phyloP scores from a whole-genome alignment of 208 protist genomes.

The Blechomonas ayalai region DNA sequence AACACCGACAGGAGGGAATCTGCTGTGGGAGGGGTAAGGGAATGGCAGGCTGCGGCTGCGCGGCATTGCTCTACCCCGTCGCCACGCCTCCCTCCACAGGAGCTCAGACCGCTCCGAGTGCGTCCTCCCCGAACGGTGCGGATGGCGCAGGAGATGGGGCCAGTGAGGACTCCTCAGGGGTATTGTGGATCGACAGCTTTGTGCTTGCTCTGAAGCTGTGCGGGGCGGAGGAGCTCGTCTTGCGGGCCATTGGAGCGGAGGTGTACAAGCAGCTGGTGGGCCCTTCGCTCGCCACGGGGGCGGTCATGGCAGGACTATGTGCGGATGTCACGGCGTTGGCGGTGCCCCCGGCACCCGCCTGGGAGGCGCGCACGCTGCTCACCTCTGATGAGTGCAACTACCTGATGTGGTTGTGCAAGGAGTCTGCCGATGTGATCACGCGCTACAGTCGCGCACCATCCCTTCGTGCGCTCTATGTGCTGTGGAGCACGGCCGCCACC shows the following conservation, averaged over 20 bases:
- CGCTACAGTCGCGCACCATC: conserved; percentile 54
- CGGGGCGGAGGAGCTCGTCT: conserved; percentile 13
- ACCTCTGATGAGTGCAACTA: conserved; percentile 66
- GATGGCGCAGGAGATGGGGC: conserved; percentile 9
- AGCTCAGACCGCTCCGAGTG: neutral
- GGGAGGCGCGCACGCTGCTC: conserved; percentile 43
- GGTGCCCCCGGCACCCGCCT: neutral
- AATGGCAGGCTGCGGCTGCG: conserved; percentile 22
- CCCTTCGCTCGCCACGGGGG: conserved; percentile 3
- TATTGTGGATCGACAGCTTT: too few relatives aligned
- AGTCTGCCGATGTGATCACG: conserved; percentile 21
- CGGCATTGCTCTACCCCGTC: conserved; percentile 19
- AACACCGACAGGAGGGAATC: conserved; percentile 10
- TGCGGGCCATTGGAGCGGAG: conserved; percentile 5
- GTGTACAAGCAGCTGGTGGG: conserved; percentile 25
- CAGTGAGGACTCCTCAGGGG: conserved; percentile 18
- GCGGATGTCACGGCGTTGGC: conserved; percentile 12
- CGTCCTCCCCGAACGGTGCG: neutral
- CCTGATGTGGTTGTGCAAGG: conserved; percentile 68
- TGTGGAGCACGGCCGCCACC: conserved; percentile 19
- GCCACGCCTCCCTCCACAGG: neutral
- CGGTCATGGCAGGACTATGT: conserved; percentile 22
- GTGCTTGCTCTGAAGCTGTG: conserved; percentile 56
- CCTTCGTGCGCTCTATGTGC: conserved; percentile 61
- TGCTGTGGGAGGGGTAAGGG: neutral